phyloP scores from a whole-genome alignment of 306 rosid species.

The Casuarina cunninghamiana region DNA sequence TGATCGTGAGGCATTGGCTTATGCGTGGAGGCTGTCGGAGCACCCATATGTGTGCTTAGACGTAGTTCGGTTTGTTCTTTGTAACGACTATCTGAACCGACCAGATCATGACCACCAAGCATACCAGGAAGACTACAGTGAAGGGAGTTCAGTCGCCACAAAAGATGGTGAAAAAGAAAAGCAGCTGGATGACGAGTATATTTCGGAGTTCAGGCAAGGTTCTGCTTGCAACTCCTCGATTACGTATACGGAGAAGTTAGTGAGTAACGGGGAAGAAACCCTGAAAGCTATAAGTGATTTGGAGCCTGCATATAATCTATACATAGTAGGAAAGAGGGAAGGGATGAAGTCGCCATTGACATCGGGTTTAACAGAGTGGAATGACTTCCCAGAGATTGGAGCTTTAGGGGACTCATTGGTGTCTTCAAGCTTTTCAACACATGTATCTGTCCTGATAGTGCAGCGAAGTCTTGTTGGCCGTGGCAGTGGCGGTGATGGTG shows the following conservation, averaged over 20 bases:
- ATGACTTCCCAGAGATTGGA: constrained; percentile 42
- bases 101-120: not conserved
- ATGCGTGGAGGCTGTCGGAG: constrained; percentile 47
- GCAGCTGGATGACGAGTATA: constrained; percentile 23
- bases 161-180: constrained; percentile 21
- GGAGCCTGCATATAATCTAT: constrained; percentile 29
- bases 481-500: not conserved
- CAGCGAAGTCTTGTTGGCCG: constrained; percentile 16
- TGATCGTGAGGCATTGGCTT: constrained; percentile 50
- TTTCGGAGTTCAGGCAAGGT: constrained; percentile 20
- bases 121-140: constrained; percentile 6
- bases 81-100: not conserved
- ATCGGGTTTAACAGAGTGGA: constrained; percentile 34
- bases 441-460: constrained; percentile 37
- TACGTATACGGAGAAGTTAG: constrained; percentile 22
- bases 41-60: constrained; percentile 39
- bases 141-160: constrained; percentile 12
- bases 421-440: constrained; percentile 32
- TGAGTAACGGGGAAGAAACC: constrained; percentile 40
- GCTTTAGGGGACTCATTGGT: constrained; percentile 38
- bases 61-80: constrained; percentile 37
- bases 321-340: constrained; percentile 35
- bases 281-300: constrained; percentile 17
- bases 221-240: constrained; percentile 18
- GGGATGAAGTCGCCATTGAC: constrained; percentile 25